Evolutionary conservation across 257 asterid species (phyloP), one percentile per base, ranked within the genome.

Genomic region (Parsonsia alboflavescens): DNA sequence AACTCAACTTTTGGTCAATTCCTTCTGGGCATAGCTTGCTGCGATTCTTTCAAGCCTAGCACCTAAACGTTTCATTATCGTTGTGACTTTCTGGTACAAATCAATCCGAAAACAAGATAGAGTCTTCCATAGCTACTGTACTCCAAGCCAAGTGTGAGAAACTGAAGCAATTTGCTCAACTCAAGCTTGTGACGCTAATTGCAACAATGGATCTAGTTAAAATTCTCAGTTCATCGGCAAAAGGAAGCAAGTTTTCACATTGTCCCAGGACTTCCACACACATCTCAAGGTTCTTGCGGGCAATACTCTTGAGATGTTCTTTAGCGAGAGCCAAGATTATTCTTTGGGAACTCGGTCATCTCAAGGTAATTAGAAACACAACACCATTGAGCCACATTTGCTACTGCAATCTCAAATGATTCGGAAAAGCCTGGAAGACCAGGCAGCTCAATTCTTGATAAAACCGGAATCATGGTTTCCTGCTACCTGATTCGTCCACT

Each of bases 111-210:
- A 97, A 36, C 81, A 85, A 1, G 97, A 93, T 92, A 97, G 49
- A 92, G 98, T 73, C 97, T 84, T 6, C 97, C 99, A 0, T 96
- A 90, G 88, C 97, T 89, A 84, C 93, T 86, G 42, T 94, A 94
- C 83, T 94, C 97, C 80, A 94, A 81, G 5, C 98, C n/a, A n/a
- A n/a, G n/a, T n/a, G 79, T 0, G 99, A 92, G 87, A 94, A 94
- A 74, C 99, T 94, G 7, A 92, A 9, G 99, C 96, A n/a, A 94
- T 94, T 72, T 94, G 99, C 88, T 92, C 99, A 4, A 88, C 97
- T 19, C 99, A 92, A 42, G 98, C 96, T 81, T 92, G 88, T 61
- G 98, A 92, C 59, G 97, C 99, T 56, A 92, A 33, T 91, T 2
- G 94, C 84, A 50, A 91, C 98, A 7, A 92, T 85, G 84, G 98